These are phyloP conservation scores for Saccharomycopsis fermentans DNA, from an alignment of 805 yeast species.

Conservation along the genomic window DNA sequence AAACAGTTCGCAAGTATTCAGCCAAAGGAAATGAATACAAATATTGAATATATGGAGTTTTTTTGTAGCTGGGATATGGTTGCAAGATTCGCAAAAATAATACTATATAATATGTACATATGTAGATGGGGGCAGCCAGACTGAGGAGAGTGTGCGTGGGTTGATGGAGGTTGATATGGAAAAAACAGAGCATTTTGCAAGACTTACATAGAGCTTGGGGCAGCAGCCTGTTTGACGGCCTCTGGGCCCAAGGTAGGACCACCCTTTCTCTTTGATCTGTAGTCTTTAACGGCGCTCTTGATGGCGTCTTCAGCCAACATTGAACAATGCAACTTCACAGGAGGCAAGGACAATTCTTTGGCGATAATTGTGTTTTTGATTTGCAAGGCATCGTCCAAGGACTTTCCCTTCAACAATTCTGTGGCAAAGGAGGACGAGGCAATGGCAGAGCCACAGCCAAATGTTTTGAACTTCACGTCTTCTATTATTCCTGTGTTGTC, in stretches of 20 bases:
- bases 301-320: constrained; percentile 99
- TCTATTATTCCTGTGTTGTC: constrained; percentile 84
- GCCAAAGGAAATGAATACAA: no score
- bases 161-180: no score
- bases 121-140: no score
- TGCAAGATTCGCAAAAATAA: no score
- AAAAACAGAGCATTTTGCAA: no score
- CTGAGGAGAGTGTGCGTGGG: no score
- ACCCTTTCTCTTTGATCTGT: constrained; percentile 61
- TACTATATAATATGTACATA: no score
- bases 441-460: constrained; percentile 98
- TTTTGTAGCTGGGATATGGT: no score
- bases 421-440: constrained; percentile 94
- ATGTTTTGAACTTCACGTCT: constrained; percentile 95
- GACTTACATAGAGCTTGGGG: neutral
- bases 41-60: no score
- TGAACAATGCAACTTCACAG: constrained; percentile 94
- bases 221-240: constrained; percentile 9
- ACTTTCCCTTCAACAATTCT: constrained; percentile 89
- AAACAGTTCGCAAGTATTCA: no score
- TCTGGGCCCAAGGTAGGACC: constrained; percentile 19
- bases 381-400: constrained; percentile 84
- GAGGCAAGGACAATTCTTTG: constrained; percentile 87
- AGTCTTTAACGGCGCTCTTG: constrained; percentile 93
- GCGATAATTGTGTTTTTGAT: constrained; percentile 94